Base-by-base conservation (phyloP, 2,329 filamentous ascomycete genomes). In the Fusarium clavum region DNA sequence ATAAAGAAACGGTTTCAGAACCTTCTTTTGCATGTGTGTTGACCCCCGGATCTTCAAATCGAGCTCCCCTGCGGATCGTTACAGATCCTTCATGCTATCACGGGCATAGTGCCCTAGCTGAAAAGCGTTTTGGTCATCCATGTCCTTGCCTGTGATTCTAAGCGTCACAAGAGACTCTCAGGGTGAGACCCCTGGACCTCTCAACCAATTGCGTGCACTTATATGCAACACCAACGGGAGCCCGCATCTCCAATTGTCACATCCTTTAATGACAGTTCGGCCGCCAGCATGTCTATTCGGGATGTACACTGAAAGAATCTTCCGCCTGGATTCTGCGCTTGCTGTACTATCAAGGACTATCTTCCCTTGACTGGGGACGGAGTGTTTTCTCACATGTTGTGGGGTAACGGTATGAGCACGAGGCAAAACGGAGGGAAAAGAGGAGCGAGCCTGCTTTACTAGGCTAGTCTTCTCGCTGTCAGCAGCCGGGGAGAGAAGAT, bases 211-310 rank as follows among this genome's bases (percentile, higher is more conserved):
- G 55, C 27, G 27, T 63, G 52, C 62, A n/a, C 20, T 55, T 59
- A 52, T 47, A 48, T 48, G 72, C 41, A 44, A 40, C 52, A 66
- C 59, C 48, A 27, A 59, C 66, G 69, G 72, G 16, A 49, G 38
- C 43, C 51, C 25, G 61, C 72, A 71, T 53, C 16, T 11, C 61
- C 52, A 62, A 57, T 27, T 38, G 61, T 65, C 52, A 64, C 64
- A 74, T 59, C 67, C 63, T 72, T 69, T 56, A 71, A 75, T 75
- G 73, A 67, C 73, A 75, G 61, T 58, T 58, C 59, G 69, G 70
- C 59, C 48, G 48, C 52, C 64, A 66, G 63, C 72, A 72, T 74
- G 40, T 58, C 51, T 55, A 43, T 44, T 52, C 73, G 72, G 70
- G 65, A 64, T 62, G 59, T 57, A 40, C 65, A 65, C 64, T 64